phyloP scores from a whole-genome alignment of 2,329 filamentous ascomycete genomes.

The Leptographium lundbergii region DNA sequence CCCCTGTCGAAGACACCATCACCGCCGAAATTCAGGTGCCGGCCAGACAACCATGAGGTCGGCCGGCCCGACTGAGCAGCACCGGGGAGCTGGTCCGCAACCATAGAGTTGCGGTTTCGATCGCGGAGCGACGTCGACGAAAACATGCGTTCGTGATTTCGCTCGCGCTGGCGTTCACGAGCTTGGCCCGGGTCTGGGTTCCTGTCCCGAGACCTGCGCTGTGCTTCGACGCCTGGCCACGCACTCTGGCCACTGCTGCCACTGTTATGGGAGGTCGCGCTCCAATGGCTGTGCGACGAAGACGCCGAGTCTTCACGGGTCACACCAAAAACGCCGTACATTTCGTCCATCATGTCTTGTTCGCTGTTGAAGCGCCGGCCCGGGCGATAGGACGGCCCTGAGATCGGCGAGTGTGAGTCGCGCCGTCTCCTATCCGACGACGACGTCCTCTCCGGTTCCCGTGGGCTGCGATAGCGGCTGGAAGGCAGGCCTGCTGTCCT shows the following conservation, averaged over 20 bases:
- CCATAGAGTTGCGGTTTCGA: not conserved
- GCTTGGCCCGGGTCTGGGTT: not conserved
- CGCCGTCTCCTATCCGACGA: not conserved
- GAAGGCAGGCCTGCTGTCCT: not conserved
- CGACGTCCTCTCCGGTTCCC: not conserved
- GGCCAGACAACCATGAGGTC: not conserved
- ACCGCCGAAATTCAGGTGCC: not conserved
- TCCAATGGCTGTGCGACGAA: not conserved
- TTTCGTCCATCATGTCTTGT: not conserved
- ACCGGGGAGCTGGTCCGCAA: not conserved
- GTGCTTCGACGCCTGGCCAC: not conserved
- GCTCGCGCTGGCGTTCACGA: not conserved
- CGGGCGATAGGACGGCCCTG: not conserved
- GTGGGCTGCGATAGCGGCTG: not conserved
- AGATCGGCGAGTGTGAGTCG: constrained; percentile 1
- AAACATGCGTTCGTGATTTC: not conserved
- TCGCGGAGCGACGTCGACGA: not conserved
- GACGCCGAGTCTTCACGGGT: not conserved
- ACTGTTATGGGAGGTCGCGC: not conserved
- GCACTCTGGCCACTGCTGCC: not conserved
- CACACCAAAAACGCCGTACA: not conserved
- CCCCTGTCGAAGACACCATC: not conserved
- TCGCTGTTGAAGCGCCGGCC: not conserved
- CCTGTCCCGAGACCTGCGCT: not conserved
- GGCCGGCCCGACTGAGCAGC: not conserved